Conservation (phyloP, 1,139 yeast genomes). For the Candida buenavistaensis region DNA sequence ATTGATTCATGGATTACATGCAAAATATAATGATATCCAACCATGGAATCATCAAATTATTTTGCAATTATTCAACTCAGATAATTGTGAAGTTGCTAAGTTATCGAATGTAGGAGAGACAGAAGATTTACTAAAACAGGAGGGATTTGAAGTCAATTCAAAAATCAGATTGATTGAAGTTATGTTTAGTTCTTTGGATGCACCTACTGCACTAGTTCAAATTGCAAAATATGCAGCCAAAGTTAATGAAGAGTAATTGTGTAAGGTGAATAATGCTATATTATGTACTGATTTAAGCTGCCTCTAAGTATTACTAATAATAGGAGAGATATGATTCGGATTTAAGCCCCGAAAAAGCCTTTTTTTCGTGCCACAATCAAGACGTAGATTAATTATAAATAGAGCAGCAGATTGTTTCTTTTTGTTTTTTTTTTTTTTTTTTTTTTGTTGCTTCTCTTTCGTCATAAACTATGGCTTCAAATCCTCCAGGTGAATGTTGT, state of each 20-base stretch:
- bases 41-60: slow-evolving; percentile 75
- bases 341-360: no score
- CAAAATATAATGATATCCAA: slow-evolving; percentile 78
- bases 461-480: slow-evolving; percentile 48
- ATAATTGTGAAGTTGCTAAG: slow-evolving; percentile 53
- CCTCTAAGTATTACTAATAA: no score
- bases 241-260: slow-evolving; percentile 43
- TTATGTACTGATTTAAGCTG: no score
- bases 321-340: no score
- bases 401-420: no score
- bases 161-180: slow-evolving; percentile 78
- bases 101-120: slow-evolving; percentile 68
- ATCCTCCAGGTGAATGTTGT: slow-evolving; percentile 55
- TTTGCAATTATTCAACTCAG: slow-evolving; percentile 72
- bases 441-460: not conserved
- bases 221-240: slow-evolving; percentile 78
- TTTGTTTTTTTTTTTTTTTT: slow-evolving; percentile 2
- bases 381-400: no score
- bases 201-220: slow-evolving; percentile 62
- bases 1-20: slow-evolving; percentile 78
- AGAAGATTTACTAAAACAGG: slow-evolving; percentile 54
- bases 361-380: no score
- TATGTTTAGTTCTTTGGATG: slow-evolving; percentile 79
- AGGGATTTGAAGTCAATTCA: slow-evolving; percentile 56
- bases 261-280: not conserved